These are phyloP conservation scores for Kwoniella dejecticola DNA, from an alignment of 768 basidiomycete genomes.

Conservation along the genomic window DNA sequence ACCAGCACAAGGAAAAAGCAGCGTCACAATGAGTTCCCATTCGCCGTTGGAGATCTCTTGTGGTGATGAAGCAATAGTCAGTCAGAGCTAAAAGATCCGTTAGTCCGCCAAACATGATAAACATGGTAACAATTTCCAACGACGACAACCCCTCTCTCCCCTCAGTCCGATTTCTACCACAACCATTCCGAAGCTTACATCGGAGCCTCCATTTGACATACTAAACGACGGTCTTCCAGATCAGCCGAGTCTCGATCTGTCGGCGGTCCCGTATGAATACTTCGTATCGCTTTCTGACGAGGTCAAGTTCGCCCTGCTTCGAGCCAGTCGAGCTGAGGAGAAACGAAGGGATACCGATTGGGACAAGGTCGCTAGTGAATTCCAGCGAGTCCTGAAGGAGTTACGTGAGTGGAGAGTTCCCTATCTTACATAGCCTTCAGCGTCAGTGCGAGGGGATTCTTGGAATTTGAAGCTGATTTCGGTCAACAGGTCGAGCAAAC, in stretches of 20 bases:
- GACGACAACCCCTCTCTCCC: no score
- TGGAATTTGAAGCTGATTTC: no score
- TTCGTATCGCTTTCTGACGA: constrained; percentile 9
- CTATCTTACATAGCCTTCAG: no score
- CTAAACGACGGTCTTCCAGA: constrained; percentile 3
- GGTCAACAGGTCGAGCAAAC: no score
- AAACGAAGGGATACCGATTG: constrained; percentile 1
- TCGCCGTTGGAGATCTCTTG: no score
- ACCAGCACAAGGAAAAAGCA: background rate
- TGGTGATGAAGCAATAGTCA: no score
- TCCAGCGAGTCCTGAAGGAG: constrained; percentile 3
- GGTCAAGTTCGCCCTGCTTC: constrained; percentile 8
- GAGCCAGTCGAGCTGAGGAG: constrained; percentile 9
- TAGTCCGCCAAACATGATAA: no score
- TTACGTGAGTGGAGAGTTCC: background rate
- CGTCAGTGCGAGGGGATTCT: no score
- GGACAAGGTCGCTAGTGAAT: constrained; percentile 12
- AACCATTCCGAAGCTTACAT: background rate
- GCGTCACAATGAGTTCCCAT: background rate
- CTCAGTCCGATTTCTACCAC: no score
- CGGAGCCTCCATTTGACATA: background rate
- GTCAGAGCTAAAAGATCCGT: no score
- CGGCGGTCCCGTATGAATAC: constrained; percentile 12
- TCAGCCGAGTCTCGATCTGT: constrained; percentile 12
- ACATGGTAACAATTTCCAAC: no score